Evolutionary conservation across 495 filamentous ascomycete genomes (phyloP), one percentile per base, ranked within the genome.

Genomic region (Pyronema omphalodes): DNA sequence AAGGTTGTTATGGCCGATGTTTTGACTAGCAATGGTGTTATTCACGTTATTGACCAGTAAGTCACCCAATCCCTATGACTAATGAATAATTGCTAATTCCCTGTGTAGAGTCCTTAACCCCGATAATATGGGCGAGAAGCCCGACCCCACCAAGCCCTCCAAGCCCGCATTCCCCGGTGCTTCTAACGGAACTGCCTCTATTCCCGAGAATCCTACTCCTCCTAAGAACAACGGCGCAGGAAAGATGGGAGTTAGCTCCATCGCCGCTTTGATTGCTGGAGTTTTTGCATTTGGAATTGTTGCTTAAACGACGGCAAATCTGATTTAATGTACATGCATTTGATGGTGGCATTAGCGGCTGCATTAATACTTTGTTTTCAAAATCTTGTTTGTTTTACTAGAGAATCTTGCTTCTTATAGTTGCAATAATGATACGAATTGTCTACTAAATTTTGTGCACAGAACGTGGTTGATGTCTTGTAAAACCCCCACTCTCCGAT

Each of bases 21-120:
- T 3, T 70, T 87, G 0, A 58, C 81, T 46, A 67, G 67, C 17
- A 83, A 83, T 48, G 83, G 83, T 54, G 81, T 86, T 8, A 66
- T 84, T 5, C 81, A 85, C 60, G 65, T 83, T 34, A 74, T 83
- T 55, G 76, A 83, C 57, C 67, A 66, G 75, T 72, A 55, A 57
- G 66, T 60, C 46, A 36, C 23, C 43, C 6, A 33, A 12, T 6
- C 45, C 11, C 12, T 29, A 44, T 46, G 11, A 19, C 8, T 52
- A 40, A 11, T 39, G 9, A 43, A 19, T 47, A 45, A n/a, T 34
- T 50, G 19, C 50, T 55, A 12, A 53, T 29, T 29, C 40, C 33
- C 14, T 37, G 34, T 12, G 37, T 46, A 78, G 76, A 50, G 77
- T 82, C 37, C 65, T 83, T 46, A 83, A 82, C 67, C 80, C 79